Evolutionary conservation across 2,329 filamentous ascomycete genomes (phyloP), one percentile per base, ranked within the genome.

Genomic region (Helminthosporium solani): DNA sequence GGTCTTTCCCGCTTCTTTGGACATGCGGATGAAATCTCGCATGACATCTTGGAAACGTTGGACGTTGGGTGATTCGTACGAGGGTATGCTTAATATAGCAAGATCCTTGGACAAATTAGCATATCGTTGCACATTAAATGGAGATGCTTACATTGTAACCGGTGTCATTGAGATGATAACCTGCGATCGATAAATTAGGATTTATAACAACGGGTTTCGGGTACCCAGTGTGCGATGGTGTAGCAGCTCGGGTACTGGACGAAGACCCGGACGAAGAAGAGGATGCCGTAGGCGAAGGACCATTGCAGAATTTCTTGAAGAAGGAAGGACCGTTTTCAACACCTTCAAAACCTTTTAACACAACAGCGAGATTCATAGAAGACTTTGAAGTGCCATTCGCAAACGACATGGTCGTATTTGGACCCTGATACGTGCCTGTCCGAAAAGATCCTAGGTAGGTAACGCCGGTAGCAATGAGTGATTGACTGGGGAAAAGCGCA

Each of bases 1-100:
- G n/a, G 72, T 79, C 60, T 83, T 83, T 2, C 75, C 73, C 2
- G 70, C 70, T 2, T 63, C 52, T 33, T 75, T 73, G 11, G 75
- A 75, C 33, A 71, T 66, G 0, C 71, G 65, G 14, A 84, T 70
- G 53, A 83, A 78, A 7, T 67, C 48, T 7, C 72, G 58, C 46
- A 75, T 66, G 0, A 66, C 55, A 40, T 67, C 57, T 41, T 72
- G 70, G 46, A 73, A 77, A 3, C 62, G 57, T 44, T 65, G 58
- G 2, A 56, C 52, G 9, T 60, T 57, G 7, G 57, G 57, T 2
- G 60, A 58, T 12, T 63, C 52, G 44, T 77, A 79, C 7, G 62
- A 68, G 1, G 67, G 63, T 8, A 78, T 69, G 30, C 68, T 70
- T n/a, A 79, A 67, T 18, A 79, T 69, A 15, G 73, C 75, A 8